phyloP scores from a whole-genome alignment of 2,329 filamentous ascomycete genomes.

The Ciborinia camelliae region DNA sequence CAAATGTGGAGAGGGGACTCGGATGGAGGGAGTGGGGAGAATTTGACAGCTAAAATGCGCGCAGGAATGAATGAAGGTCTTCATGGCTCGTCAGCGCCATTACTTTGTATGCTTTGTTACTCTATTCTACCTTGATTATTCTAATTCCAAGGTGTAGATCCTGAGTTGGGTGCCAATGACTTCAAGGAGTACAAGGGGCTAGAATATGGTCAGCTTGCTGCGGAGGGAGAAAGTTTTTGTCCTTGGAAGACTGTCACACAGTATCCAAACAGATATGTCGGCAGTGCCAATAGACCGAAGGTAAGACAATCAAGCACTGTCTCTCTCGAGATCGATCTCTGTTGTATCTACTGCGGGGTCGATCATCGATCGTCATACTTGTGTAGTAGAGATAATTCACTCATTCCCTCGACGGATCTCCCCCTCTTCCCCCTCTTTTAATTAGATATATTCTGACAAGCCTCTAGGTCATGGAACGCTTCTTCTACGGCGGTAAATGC shows the following conservation, averaged over 20 bases:
- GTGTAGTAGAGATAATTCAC: slow-evolving; percentile 13
- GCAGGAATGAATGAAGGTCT: neutral
- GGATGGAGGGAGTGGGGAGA: neutral
- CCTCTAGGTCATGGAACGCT: neutral
- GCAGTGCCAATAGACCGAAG: slow-evolving; percentile 45
- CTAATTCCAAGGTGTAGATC: slow-evolving; percentile 4
- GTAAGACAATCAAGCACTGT: neutral
- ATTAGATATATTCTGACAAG: slow-evolving; percentile 20
- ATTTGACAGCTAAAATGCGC: slow-evolving; percentile 5
- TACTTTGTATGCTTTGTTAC: neutral
- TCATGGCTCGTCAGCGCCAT: slow-evolving; percentile 3
- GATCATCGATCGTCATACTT: neutral
- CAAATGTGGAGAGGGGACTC: neutral
- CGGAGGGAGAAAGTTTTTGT: slow-evolving; percentile 41
- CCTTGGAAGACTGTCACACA: slow-evolving; percentile 52
- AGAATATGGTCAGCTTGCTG: slow-evolving; percentile 31
- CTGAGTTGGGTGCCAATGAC: slow-evolving; percentile 16
- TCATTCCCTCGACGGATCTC: neutral
- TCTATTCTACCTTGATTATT: neutral
- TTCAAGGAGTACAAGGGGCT: slow-evolving; percentile 24
- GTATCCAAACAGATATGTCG: slow-evolving; percentile 60
- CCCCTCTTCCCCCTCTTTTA: neutral
- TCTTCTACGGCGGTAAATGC: slow-evolving; percentile 56
- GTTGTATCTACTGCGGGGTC: neutral
- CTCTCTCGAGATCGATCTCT: neutral